Evolutionary conservation across 371 early-diverging fungal species (phyloP), one percentile per base, ranked within the genome.

Genomic region (Syncephalastrum racemosum): DNA sequence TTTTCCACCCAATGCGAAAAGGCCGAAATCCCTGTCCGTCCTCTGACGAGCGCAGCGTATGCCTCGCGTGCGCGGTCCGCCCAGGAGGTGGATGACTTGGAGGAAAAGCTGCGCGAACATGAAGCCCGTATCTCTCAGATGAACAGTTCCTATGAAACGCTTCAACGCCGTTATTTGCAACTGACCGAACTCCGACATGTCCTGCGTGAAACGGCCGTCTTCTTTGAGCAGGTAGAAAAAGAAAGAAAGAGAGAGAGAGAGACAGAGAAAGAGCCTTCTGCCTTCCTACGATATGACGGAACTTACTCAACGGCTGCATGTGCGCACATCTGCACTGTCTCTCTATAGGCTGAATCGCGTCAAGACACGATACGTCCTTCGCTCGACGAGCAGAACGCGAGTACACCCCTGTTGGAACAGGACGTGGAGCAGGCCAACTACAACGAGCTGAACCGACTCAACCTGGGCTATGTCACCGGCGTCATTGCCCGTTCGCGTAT

Each of bases 11-110:
- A 96, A 72, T 81, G 92, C 52, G 87, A 86, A 58, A 95, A 92
- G 70, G 84, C 82, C 16, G 88, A 86, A 19, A 86, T 96, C 55
- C 80, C 78, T 19, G 65, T 86, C 40, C 85, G 85, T 44, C 75
- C 86, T 15, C 67, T 83, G 12, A 66, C 80, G 24, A 66, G 84
- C 42, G 78, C 82, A 36, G 71, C 74, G 19, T 75, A 80, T 54
- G 71, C 67, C 51, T 75, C 83, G 15, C 85, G 90, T 45, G 86
- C 91, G 14, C 86, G 93, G 39, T 86, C 91, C 16, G 92, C 93
- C 40, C 92, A 92, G 63, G 96, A 97, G 68, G 83, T 98, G 49
- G 97, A 96, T 68, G 96, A 97, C 54, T 81, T 98, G 49, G 96
- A 96, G 62, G 89, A 85, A 62, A 77, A 77, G 15, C 77, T 98